These are phyloP conservation scores for Backusella westeae DNA, from an alignment of 192 early-diverging fungal genomes.

Conservation along the genomic window DNA sequence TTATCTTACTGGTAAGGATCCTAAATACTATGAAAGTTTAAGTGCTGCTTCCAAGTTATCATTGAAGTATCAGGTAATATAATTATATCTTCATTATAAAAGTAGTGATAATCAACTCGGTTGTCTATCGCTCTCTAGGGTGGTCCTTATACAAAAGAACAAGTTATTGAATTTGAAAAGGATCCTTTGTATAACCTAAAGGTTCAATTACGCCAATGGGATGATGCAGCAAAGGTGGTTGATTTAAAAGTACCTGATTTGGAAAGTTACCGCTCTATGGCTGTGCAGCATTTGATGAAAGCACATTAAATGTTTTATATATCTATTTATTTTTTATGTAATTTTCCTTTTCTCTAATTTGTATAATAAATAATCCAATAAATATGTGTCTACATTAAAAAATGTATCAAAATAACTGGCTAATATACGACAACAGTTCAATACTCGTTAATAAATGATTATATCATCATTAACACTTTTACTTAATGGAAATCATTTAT, in stretches of 20 bases:
- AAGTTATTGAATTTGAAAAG: slow-evolving; percentile 42
- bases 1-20: slow-evolving; percentile 52
- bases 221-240: slow-evolving; percentile 48
- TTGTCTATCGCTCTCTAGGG: slow-evolving; percentile 15
- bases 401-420: neutral
- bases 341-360: neutral
- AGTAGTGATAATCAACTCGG: neutral
- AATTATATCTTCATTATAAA: neutral
- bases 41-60: slow-evolving; percentile 53
- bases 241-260: slow-evolving; percentile 42
- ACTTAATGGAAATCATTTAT: too few relatives aligned
- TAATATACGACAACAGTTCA: too few relatives aligned
- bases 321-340: neutral
- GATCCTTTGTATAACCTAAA: slow-evolving; percentile 53
- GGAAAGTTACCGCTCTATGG: slow-evolving; percentile 43
- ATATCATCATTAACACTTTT: too few relatives aligned
- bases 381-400: neutral
- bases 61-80: slow-evolving; percentile 44
- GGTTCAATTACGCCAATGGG: slow-evolving; percentile 54
- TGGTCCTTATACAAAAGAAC: slow-evolving; percentile 41
- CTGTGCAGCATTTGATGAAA: slow-evolving; percentile 33
- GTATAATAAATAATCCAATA: neutral
- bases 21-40: slow-evolving; percentile 42
- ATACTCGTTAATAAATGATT: too few relatives aligned
- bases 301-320: neutral